Evolutionary conservation across 2,329 filamentous ascomycete species (phyloP).

Genomic region (Coniochaeta hoffmannii): DNA sequence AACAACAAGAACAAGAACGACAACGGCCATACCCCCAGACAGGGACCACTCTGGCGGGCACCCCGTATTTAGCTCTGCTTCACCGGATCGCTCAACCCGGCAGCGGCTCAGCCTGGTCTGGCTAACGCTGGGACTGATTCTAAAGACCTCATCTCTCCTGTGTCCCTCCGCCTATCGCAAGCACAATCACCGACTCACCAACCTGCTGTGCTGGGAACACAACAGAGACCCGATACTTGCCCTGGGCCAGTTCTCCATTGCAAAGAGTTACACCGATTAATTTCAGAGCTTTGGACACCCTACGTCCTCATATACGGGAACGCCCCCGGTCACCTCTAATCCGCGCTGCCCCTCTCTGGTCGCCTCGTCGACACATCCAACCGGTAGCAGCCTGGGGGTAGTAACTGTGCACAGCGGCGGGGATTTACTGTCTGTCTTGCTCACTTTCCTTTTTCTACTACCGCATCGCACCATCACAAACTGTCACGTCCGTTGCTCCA

Average conservation of each 20-base stretch:
- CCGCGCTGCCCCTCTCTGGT: not conserved
- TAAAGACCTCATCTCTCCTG: not conserved
- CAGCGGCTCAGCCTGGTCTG: not conserved
- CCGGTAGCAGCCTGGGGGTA: not conserved
- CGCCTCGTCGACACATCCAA: not conserved
- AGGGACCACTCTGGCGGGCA: not conserved
- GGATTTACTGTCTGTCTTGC: not conserved
- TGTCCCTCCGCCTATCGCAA: not conserved
- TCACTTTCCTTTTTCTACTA: not conserved
- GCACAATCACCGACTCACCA: not conserved
- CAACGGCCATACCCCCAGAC: too few relatives aligned
- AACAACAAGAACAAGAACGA: not conserved
- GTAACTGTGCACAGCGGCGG: slow-evolving; percentile 3
- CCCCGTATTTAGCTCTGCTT: not conserved
- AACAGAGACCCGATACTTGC: not conserved
- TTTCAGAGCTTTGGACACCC: slow-evolving; percentile 1
- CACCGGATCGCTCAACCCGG: not conserved
- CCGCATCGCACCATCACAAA: not conserved
- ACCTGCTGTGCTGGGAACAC: not conserved
- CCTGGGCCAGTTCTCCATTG: not conserved
- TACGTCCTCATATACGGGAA: not conserved
- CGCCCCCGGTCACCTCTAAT: not conserved
- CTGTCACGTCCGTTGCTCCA: not conserved
- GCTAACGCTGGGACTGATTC: not conserved
- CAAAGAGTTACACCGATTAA: not conserved